These are phyloP conservation scores for Leccinum imitatum DNA, from an alignment of 768 basidiomycete genomes.

Conservation along the genomic window DNA sequence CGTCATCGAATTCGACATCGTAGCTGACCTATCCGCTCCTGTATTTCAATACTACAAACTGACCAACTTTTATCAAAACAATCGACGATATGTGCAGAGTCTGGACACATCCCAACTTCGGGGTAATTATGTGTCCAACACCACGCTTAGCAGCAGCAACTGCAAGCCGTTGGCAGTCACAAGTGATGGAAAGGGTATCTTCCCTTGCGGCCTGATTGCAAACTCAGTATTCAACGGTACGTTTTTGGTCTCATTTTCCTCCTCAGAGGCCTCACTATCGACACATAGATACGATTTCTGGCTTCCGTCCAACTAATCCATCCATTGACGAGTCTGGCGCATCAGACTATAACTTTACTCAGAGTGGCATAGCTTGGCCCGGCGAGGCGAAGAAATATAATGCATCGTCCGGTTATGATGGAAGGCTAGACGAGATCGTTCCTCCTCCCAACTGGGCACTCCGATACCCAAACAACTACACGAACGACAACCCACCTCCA, in stretches of 20 bases:
- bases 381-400: conserved; percentile 92
- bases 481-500: conserved; percentile 60
- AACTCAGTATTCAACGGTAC: conserved; percentile 95
- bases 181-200: conserved; percentile 57
- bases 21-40: conserved; percentile 66
- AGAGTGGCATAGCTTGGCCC: conserved; percentile 89
- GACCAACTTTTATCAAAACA: conserved; percentile 97
- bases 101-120: conserved; percentile 81
- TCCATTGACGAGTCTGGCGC: conserved; percentile 40
- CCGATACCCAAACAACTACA: conserved; percentile 76
- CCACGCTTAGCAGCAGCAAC: conserved; percentile 61
- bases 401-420: conserved; percentile 49
- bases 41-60: conserved; percentile 96
- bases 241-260: conserved; percentile 14
- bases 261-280: neutral
- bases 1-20: conserved; percentile 78
- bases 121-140: conserved; percentile 57
- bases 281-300: conserved; percentile 74
- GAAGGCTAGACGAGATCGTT: conserved; percentile 60
- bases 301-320: conserved; percentile 49
- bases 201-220: conserved; percentile 96
- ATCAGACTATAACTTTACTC: conserved; percentile 68
- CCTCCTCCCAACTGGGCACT: conserved; percentile 92
- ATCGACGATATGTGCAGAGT: conserved; percentile 95
- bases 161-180: conserved; percentile 83